These are phyloP conservation scores for Cystobasidium ongulense DNA, from an alignment of 768 basidiomycete species.

Conservation along the genomic window DNA sequence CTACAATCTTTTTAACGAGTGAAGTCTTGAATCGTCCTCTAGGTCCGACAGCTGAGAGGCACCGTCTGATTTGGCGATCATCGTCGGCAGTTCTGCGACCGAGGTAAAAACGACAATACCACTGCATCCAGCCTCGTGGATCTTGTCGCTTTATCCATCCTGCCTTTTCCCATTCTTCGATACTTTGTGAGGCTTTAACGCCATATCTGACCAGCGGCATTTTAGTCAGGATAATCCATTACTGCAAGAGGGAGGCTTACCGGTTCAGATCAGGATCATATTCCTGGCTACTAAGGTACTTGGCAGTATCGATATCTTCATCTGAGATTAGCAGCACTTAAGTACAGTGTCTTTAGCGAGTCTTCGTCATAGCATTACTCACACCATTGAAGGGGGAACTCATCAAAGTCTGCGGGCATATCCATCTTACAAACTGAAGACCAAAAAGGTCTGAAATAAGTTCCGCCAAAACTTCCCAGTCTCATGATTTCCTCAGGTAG, in stretches of 20 bases:
- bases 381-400: slow-evolving; percentile 23
- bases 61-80: slow-evolving; percentile 17
- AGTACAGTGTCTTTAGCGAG: background rate
- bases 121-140: slow-evolving; percentile 38
- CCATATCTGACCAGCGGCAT: slow-evolving; percentile 30
- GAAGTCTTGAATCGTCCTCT: slow-evolving; percentile 24
- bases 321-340: background rate
- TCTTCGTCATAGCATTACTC: background rate
- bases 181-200: slow-evolving; percentile 36
- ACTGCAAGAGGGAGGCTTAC: background rate
- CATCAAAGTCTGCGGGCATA: background rate
- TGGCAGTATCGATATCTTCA: background rate
- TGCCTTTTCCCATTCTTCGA: slow-evolving; percentile 37
- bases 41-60: slow-evolving; percentile 14
- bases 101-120: slow-evolving; percentile 37
- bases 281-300: slow-evolving; percentile 14
- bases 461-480: slow-evolving; percentile 19
- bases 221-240: background rate
- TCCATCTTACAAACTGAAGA: background rate
- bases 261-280: slow-evolving; percentile 33
- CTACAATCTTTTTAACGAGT: slow-evolving; percentile 24
- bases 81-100: slow-evolving; percentile 29
- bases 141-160: slow-evolving; percentile 36
- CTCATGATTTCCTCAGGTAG: slow-evolving; percentile 13
- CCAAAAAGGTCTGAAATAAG: slow-evolving; percentile 15